A percentile compares a stretch with the other conserved stretches of the same genome.
phyloP scores from a whole-genome alignment of 164 flowering plant species.

The Hamamelis virginiana region DNA sequence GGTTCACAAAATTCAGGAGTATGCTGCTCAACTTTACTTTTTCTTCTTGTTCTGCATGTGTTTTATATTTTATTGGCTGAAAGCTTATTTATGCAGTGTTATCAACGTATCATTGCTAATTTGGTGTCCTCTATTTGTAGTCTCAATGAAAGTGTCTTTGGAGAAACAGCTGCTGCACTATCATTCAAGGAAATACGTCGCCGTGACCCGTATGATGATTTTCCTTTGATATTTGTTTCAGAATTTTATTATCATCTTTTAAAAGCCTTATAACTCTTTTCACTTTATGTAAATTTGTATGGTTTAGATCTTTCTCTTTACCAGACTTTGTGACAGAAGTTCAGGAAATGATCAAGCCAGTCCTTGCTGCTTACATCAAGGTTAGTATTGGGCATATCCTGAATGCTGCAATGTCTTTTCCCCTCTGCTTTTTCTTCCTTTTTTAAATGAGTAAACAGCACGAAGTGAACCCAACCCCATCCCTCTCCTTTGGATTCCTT shows the following conservation, averaged over 20 bases:
- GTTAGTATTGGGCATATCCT: conserved; percentile 28
- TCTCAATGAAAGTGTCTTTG: conserved; percentile 81
- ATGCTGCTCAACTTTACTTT: conserved; percentile 13
- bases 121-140: conserved; percentile 28
- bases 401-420: not conserved
- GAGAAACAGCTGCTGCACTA: conserved; percentile 80
- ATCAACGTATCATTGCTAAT: conserved; percentile 6
- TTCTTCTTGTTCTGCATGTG: not conserved
- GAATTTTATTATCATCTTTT: not conserved
- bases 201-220: conserved; percentile 78
- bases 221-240: not conserved
- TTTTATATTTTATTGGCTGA: not conserved
- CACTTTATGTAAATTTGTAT: conserved; percentile 5
- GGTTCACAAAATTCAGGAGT: conserved; percentile 98
- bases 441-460: too few species aligned
- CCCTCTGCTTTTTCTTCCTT: not conserved
- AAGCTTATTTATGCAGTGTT: not conserved
- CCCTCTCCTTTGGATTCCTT: not conserved
- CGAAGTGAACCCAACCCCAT: not conserved
- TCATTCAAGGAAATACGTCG: conserved; percentile 84
- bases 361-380: conserved; percentile 81
- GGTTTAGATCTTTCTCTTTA: conserved; percentile 71
- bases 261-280: not conserved
- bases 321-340: conserved; percentile 92
- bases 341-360: conserved; percentile 79